Evolutionary conservation across 129 eudicot genomes (phyloP).

Genomic region (Arctium lappa): DNA sequence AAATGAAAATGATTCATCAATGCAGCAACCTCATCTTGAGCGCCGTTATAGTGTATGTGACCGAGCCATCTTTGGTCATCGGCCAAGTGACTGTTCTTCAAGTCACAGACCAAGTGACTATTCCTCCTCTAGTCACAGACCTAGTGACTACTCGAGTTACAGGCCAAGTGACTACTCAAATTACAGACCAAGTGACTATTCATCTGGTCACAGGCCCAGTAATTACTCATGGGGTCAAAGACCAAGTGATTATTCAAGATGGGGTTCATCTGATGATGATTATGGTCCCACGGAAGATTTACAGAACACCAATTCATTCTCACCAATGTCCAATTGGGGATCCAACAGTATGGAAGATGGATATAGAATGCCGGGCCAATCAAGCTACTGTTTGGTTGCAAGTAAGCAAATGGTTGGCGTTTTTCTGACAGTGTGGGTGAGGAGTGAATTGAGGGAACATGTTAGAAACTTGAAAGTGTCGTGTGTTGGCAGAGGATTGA

Average conservation of each 20-base stretch:
- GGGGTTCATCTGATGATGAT: slow-evolving; percentile 93
- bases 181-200: slow-evolving; percentile 65
- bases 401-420: slow-evolving; percentile 99
- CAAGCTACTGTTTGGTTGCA: slow-evolving; percentile 72
- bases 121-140: slow-evolving; percentile 50
- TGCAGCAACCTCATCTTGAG: slow-evolving; percentile 64
- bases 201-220: slow-evolving; percentile 55
- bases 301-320: slow-evolving; percentile 57
- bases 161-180: slow-evolving; percentile 68
- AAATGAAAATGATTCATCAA: slow-evolving; percentile 48
- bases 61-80: slow-evolving; percentile 75
- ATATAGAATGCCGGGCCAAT: slow-evolving; percentile 37
- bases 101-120: slow-evolving; percentile 57
- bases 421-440: slow-evolving; percentile 87
- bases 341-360: slow-evolving; percentile 51
- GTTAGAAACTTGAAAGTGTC: slow-evolving; percentile 81
- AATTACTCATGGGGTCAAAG: slow-evolving; percentile 61
- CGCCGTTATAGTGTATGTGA: slow-evolving; percentile 89
- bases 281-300: slow-evolving; percentile 63
- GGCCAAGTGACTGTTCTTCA: slow-evolving; percentile 67
- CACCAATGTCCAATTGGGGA: slow-evolving; percentile 51
- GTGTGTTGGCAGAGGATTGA: slow-evolving; percentile 96
- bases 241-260: slow-evolving; percentile 85
- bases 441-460: slow-evolving; percentile 75
- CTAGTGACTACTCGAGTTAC: slow-evolving; percentile 60